Base-by-base conservation (phyloP, 1,284 basidiomycete species). In the Takashimella tepidaria region DNA sequence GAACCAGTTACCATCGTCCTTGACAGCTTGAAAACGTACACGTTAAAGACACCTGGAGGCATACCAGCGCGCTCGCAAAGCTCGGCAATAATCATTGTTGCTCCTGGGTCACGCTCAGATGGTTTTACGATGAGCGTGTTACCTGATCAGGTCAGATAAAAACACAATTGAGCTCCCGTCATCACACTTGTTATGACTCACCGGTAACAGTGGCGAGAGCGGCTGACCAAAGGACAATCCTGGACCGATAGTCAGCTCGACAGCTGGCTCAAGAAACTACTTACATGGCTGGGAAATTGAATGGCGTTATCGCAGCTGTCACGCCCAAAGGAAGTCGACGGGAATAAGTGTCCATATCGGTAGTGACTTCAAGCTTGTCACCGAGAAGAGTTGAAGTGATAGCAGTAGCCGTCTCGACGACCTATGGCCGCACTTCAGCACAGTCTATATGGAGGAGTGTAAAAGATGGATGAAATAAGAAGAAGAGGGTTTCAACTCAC, bases 181-280 rank as follows among this genome's bases (percentile, higher is more conserved):
- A n/a, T n/a, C n/a, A n/a, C n/a, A n/a, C n/a, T n/a, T 27, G 45
- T 40, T 21, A 31, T 23, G 41, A 47, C 60, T 48, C 27, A 66
- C 62, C 69, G 40, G 73, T 73, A 19, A 72, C 70, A 23, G 71
- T 70, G 37, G 73, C 70, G 54, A 79, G 83, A 11, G 91, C 89
- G 57, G 96, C 92, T 1, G 90, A 88, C 93, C 93, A 97, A 10
- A 98, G 80, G 0, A 93, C 92, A 66, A 98, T 97, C 92, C 96
- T 96, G 12, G 11, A 23, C 19, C 8, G 48, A 12, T 51, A 6
- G 31, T 37, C 31, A 37, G 31, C 31, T 37, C 12, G 21, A 56
- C 50, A 56, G 53, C 47, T 4, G 48, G n/a, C n/a, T n/a, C n/a
- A n/a, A n/a, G n/a, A n/a, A 22, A 19, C 24, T 42, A 69, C 84